These are phyloP conservation scores for Nothopassalora personata DNA, from an alignment of 2,329 filamentous ascomycete species.

Conservation along the genomic window DNA sequence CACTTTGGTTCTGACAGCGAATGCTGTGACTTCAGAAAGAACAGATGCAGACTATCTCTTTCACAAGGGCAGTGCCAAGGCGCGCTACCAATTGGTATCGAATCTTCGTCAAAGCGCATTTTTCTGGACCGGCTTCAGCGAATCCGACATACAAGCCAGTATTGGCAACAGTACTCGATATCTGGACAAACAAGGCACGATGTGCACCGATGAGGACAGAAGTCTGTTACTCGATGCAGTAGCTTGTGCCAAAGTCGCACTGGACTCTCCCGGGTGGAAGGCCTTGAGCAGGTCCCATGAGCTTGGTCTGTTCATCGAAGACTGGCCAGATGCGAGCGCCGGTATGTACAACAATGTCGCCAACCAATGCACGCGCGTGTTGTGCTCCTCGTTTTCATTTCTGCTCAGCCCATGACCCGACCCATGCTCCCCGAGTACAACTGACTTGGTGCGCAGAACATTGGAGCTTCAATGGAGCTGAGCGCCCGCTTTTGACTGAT, in stretches of 20 bases:
- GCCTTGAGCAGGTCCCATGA: constrained; percentile 68
- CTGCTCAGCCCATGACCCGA: no score
- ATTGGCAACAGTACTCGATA: constrained; percentile 65
- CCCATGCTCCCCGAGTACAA: no score
- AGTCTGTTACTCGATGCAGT: constrained; percentile 59
- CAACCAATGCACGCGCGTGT: no score
- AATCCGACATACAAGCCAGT: constrained; percentile 57
- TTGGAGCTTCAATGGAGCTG: constrained; percentile 58
- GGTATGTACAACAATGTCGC: background rate
- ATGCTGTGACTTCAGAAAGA: constrained; percentile 81
- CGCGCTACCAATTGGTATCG: constrained; percentile 62
- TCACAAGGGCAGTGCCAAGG: constrained; percentile 64
- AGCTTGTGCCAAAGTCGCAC: constrained; percentile 55
- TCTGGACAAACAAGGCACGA: constrained; percentile 55
- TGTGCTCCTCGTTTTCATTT: no score
- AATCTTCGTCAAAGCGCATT: constrained; percentile 82
- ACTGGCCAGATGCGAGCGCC: constrained; percentile 59
- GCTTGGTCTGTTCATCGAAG: constrained; percentile 65
- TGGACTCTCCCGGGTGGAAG: constrained; percentile 58
- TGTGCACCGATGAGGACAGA: constrained; percentile 58
- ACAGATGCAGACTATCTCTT: constrained; percentile 85
- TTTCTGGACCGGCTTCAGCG: constrained; percentile 73
- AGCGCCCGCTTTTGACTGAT: constrained; percentile 52
- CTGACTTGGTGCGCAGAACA: constrained; percentile 30
- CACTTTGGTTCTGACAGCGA: constrained; percentile 75